Evolutionary conservation across 495 filamentous ascomycete genomes (phyloP), one percentile per base, ranked within the genome.

Genomic region (Cercophora newfieldiana): DNA sequence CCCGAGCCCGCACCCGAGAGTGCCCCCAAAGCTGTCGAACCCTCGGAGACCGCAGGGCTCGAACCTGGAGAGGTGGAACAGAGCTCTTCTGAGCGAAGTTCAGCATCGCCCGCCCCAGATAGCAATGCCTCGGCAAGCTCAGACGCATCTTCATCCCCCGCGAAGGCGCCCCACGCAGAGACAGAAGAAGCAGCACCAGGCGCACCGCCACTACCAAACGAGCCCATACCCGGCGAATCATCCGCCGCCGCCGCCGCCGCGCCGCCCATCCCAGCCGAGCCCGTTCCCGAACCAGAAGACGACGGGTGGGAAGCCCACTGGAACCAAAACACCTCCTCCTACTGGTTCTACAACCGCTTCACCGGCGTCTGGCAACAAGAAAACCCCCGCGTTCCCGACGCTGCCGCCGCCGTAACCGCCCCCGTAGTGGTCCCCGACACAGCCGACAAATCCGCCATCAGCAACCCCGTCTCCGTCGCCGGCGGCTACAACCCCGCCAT

Each of bases 401-500:
- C 72, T 54, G 24, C 54, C 12, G 26, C 69, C 7, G 59, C 68
- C 28, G 60, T 71, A 10, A 33, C 65, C 19, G 66, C 72, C 22
- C 69, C 77, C 25, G 66, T 71, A 12, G 64, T 47, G 44, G 70
- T 74, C 14, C 78, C 79, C 8, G 66, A 72, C 30, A 74, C 75
- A 21, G 68, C 72, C 48, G 68, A 61, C 65, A 44, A 55, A 53
- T 33, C 67, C n/a, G 4, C 31, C 66, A 61, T 72, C 29, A 74
- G 71, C 69, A 69, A 75, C 63, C 71, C 71, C 4, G 56, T 64
- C 28, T 75, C 74, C 2, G 31, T 75, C 33, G 78, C 85, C 3
- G 89, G 89, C 24, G 92, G 93, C 65, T 99, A 99, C 80, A 95
- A 97, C 71, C 95, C 95, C 2, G 90, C 92, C 25, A 94, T 99